A percentile compares a stretch with the other conserved stretches of the same genome.
Conservation (phyloP, 352 stramenopile species). For the Vaucheria bursata region DNA sequence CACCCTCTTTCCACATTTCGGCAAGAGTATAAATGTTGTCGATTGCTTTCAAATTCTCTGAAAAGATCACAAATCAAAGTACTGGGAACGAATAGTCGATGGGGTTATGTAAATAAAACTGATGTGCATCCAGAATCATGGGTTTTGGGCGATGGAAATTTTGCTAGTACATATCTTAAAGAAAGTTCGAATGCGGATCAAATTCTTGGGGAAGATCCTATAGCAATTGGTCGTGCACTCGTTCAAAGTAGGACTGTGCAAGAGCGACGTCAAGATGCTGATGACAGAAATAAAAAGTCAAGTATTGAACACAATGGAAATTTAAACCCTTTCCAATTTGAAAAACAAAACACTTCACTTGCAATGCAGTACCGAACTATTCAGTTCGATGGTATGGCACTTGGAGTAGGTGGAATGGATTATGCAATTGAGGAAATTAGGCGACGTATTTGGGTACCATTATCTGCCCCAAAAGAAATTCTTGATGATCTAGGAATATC, state of each 20-base stretch:
- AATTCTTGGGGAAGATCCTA: not conserved
- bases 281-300: not conserved
- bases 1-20: no score
- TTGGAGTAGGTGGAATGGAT: constrained; percentile 38
- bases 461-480: constrained; percentile 28
- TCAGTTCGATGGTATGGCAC: not conserved
- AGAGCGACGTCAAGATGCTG: constrained; percentile 1
- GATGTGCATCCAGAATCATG: constrained; percentile 14
- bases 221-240: constrained; percentile 7
- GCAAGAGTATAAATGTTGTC: no score
- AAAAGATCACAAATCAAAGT: no score
- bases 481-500: constrained; percentile 45
- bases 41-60: no score
- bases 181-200: not conserved
- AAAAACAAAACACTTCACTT: no score
- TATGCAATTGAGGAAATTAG: constrained; percentile 39
- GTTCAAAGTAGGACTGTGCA: constrained; percentile 9
- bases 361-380: not conserved
- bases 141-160: constrained; percentile 6
- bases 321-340: not conserved
- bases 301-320: not conserved
- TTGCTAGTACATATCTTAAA: not conserved
- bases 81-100: no score
- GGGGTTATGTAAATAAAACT: not conserved
- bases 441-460: constrained; percentile 28